Percentiles rank a stretch among this genome's conserved stretches.
phyloP scores from a whole-genome alignment of 768 basidiomycete species.

The Mycena polygramma region DNA sequence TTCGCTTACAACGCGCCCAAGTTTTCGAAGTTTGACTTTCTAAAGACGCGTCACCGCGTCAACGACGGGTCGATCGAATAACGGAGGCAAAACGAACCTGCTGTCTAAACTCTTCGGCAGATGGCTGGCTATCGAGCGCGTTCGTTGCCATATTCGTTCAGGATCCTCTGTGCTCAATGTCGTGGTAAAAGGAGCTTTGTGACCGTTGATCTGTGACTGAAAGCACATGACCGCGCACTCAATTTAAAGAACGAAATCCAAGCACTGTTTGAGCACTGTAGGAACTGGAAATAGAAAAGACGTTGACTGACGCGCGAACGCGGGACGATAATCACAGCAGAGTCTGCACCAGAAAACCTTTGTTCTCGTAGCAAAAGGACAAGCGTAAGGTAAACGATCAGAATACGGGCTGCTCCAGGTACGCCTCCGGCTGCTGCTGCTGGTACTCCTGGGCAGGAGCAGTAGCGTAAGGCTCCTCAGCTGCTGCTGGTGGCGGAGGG shows the following conservation, averaged over 20 bases:
- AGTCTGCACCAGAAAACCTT: slow-evolving; percentile 10
- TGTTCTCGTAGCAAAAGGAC: slow-evolving; percentile 19
- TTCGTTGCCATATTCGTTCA: not conserved
- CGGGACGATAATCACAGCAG: too few species aligned
- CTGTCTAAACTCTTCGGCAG: not conserved
- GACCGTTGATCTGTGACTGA: slow-evolving; percentile 1
- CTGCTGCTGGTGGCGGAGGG: slow-evolving; percentile 49
- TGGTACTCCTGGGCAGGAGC: slow-evolving; percentile 60
- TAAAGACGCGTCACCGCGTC: slow-evolving; percentile 1
- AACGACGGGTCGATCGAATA: not conserved
- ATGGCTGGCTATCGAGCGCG: not conserved
- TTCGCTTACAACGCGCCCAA: slow-evolving; percentile 16
- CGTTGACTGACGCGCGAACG: too few species aligned
- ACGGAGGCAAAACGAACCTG: not conserved
- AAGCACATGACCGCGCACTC: slow-evolving; percentile 11
- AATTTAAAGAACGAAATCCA: too few species aligned
- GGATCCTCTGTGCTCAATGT: not conserved
- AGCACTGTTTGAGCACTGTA: too few species aligned
- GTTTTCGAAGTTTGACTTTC: slow-evolving; percentile 8
- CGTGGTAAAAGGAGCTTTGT: not conserved
- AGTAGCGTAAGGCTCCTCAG: slow-evolving; percentile 63
- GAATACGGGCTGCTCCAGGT: slow-evolving; percentile 68
- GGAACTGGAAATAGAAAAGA: too few species aligned
- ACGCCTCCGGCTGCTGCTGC: slow-evolving; percentile 56
- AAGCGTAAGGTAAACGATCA: slow-evolving; percentile 52